Conservation (phyloP, 2,329 filamentous ascomycete genomes). For the Lachnum nothofagi region DNA sequence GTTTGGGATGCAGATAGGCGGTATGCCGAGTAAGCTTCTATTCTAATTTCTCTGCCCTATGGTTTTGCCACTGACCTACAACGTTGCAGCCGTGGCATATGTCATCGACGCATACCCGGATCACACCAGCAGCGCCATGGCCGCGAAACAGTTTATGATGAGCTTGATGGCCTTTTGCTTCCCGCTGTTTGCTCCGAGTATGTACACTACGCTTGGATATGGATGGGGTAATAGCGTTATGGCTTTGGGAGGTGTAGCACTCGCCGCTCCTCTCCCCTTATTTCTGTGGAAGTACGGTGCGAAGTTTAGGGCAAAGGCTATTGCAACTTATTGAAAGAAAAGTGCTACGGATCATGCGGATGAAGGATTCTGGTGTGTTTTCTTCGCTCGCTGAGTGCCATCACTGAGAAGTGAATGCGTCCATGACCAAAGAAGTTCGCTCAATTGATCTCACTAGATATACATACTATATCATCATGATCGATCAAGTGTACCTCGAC, state of each 20-base stretch:
- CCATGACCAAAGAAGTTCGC: no score
- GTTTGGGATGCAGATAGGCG: slow-evolving; percentile 36
- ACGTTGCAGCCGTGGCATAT: slow-evolving; percentile 37
- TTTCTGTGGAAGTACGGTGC: slow-evolving; percentile 36
- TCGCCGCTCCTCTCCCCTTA: slow-evolving; percentile 45
- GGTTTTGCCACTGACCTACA: no score
- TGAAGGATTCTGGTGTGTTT: no score
- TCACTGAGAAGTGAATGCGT: no score
- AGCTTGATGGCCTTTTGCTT: slow-evolving; percentile 33
- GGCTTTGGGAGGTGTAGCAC: slow-evolving; percentile 39
- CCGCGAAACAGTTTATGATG: slow-evolving; percentile 26
- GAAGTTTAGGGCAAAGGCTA: slow-evolving; percentile 22
- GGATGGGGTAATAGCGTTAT: slow-evolving; percentile 34
- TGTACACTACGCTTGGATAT: slow-evolving; percentile 33
- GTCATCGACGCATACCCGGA: slow-evolving; percentile 44
- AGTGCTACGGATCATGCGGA: no score
- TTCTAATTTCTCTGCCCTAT: no score
- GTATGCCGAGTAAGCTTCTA: neutral
- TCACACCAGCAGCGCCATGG: slow-evolving; percentile 36
- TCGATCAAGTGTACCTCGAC: no score
- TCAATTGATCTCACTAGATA: no score
- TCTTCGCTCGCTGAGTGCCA: no score
- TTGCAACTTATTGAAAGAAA: no score
- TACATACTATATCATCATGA: no score
- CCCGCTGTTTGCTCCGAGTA: slow-evolving; percentile 20